These are phyloP conservation scores for Aspergillus hancockii DNA, from an alignment of 495 filamentous ascomycete species.

Conservation along the genomic window DNA sequence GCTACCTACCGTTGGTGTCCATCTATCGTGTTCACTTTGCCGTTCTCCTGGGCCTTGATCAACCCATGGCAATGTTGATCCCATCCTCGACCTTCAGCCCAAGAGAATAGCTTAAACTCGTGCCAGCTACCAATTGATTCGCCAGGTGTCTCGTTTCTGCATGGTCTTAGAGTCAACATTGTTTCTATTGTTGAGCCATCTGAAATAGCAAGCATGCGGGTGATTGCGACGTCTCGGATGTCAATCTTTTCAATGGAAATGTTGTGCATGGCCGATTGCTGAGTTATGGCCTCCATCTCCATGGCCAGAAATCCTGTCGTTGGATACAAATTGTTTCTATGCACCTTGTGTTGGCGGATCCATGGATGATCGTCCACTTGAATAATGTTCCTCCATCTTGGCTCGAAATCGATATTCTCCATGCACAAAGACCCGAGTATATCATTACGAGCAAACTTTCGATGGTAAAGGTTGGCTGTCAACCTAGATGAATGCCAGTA, in stretches of 20 bases:
- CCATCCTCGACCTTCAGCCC: constrained; percentile 36
- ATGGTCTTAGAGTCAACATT: constrained; percentile 27
- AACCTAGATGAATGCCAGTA: constrained; percentile 36
- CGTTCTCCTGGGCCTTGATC: constrained; percentile 28
- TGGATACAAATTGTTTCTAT: constrained; percentile 46
- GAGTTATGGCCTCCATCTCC: constrained; percentile 49
- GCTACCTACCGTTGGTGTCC: constrained; percentile 17
- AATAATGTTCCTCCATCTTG: constrained; percentile 37
- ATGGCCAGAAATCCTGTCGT: constrained; percentile 53
- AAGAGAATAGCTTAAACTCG: constrained; percentile 44
- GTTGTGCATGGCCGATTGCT: constrained; percentile 39
- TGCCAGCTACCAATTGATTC: constrained; percentile 39
- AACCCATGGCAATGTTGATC: constrained; percentile 44
- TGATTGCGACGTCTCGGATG: constrained; percentile 40
- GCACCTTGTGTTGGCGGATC: constrained; percentile 48
- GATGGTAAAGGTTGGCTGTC: constrained; percentile 24
- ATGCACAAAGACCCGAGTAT: constrained; percentile 28
- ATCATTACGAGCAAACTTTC: constrained; percentile 28
- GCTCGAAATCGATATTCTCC: constrained; percentile 32
- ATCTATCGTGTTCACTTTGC: constrained; percentile 32
- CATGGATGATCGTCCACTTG: constrained; percentile 33
- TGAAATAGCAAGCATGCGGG: constrained; percentile 39
- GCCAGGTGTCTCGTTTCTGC: constrained; percentile 24
- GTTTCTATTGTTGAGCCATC: constrained; percentile 35
- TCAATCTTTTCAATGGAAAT: constrained; percentile 25